These are phyloP conservation scores for Colletotrichum eleusines DNA, from an alignment of 2,329 filamentous ascomycete species.

Conservation along the genomic window DNA sequence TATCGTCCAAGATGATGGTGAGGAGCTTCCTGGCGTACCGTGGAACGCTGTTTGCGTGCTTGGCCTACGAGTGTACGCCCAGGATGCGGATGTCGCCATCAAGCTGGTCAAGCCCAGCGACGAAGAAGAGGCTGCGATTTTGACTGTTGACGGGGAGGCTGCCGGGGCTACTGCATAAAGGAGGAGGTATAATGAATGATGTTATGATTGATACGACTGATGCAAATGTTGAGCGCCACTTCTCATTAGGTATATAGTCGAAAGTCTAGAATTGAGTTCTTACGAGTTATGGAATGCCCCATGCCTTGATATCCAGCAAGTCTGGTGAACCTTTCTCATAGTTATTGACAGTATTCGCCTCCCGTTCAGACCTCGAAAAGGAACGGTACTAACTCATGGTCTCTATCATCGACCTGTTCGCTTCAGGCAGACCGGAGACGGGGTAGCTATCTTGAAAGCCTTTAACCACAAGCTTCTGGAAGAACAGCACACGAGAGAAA, in stretches of 20 bases:
- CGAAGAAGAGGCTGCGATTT: constrained; percentile 47
- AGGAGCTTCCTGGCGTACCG: constrained; percentile 43
- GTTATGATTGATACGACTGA: not conserved
- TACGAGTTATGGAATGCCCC: not conserved
- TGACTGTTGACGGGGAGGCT: constrained; percentile 47
- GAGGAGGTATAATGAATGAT: not conserved
- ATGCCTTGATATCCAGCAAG: not conserved
- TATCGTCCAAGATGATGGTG: constrained; percentile 34
- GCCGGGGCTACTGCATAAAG: constrained; percentile 49
- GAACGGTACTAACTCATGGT: not conserved
- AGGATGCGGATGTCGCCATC: constrained; percentile 51
- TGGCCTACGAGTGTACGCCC: constrained; percentile 55
- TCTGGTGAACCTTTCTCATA: no score
- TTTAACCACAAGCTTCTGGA: not conserved
- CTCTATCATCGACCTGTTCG: no score
- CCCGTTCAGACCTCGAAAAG: not conserved
- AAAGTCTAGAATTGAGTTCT: no score
- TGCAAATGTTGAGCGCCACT: not conserved
- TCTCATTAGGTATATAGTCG: no score
- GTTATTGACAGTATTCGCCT: no score
- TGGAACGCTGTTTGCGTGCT: constrained; percentile 59
- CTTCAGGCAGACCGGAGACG: not conserved
- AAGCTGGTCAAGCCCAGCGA: constrained; percentile 50
- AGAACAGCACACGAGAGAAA: not conserved
- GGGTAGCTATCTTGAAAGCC: not conserved